A percentile compares a stretch with the other conserved stretches of the same genome.
These are phyloP conservation scores for Knufia petricola DNA, from an alignment of 2,329 filamentous ascomycete genomes.

Conservation along the genomic window DNA sequence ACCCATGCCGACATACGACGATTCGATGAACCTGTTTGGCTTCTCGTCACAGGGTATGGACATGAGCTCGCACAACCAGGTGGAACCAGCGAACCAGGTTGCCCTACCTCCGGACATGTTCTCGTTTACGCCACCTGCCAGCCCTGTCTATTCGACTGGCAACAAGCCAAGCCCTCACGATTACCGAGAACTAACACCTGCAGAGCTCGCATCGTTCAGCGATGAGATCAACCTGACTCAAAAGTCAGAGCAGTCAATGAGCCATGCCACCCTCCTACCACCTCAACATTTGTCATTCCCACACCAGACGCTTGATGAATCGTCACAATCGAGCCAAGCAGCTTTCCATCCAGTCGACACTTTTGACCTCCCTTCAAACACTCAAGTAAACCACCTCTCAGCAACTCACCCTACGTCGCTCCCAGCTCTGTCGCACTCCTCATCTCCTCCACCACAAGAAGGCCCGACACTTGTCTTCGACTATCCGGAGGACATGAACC, in stretches of 20 bases:
- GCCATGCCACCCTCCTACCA: neutral
- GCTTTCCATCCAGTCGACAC: slow-evolving; percentile 10
- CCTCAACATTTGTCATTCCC: neutral
- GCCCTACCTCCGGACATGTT: slow-evolving; percentile 32
- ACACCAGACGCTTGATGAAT: neutral
- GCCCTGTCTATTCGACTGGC: slow-evolving; percentile 33
- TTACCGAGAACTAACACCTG: slow-evolving; percentile 31
- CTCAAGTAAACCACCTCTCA: neutral
- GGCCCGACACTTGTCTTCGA: slow-evolving; percentile 1
- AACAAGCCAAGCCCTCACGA: slow-evolving; percentile 30
- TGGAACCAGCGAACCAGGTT: slow-evolving; percentile 2
- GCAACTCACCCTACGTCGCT: slow-evolving; percentile 5
- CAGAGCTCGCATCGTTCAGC: slow-evolving; percentile 18
- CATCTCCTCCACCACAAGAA: slow-evolving; percentile 9
- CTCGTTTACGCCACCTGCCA: slow-evolving; percentile 39
- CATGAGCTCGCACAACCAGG: slow-evolving; percentile 11
- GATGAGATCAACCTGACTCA: neutral
- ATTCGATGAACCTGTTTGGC: slow-evolving; percentile 21
- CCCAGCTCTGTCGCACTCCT: slow-evolving; percentile 7
- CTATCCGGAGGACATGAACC: slow-evolving; percentile 1
- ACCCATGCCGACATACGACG: slow-evolving; percentile 22
- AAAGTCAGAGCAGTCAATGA: neutral
- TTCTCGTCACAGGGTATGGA: slow-evolving; percentile 5
- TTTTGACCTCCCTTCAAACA: slow-evolving; percentile 20
- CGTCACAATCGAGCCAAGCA: slow-evolving; percentile 3